Percentiles rank a stretch among this genome's conserved stretches.
These are phyloP conservation scores for Epichloe coenophiala DNA, from an alignment of 2,329 filamentous ascomycete species.

Conservation along the genomic window DNA sequence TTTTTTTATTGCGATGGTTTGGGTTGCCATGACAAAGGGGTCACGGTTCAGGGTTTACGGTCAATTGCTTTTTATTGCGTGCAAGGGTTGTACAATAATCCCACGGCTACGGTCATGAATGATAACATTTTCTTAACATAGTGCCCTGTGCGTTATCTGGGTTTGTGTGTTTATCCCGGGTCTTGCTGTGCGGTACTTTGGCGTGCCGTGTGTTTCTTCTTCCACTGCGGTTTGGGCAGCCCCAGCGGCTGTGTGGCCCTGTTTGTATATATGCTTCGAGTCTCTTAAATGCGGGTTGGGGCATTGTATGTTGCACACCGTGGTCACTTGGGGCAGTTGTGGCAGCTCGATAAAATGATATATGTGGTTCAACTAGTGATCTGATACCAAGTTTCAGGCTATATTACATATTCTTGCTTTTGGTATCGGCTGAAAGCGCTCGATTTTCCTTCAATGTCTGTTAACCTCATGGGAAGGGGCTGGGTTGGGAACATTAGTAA, in stretches of 20 bases:
- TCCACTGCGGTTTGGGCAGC: no score
- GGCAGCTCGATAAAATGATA: no score
- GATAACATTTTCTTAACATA: constrained; percentile 1
- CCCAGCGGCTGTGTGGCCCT: no score
- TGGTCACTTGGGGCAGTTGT: background rate
- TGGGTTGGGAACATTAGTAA: constrained; percentile 3
- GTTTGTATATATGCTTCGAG: no score
- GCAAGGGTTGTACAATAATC: constrained; percentile 63
- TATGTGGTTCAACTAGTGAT: background rate
- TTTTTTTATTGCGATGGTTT: constrained; percentile 42
- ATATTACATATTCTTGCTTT: background rate
- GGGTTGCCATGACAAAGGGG: constrained; percentile 70
- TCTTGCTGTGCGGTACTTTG: background rate
- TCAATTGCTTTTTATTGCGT: constrained; percentile 37
- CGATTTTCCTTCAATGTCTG: background rate
- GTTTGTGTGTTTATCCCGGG: background rate
- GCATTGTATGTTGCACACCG: no score
- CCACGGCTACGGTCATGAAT: constrained; percentile 55
- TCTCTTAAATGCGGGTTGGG: no score
- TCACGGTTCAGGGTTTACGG: constrained; percentile 63
- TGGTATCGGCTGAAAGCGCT: background rate
- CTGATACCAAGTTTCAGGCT: background rate
- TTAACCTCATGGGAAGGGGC: constrained; percentile 13
- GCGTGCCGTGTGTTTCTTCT: background rate
- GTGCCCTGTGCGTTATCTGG: background rate